Percentiles rank a stretch among this genome's conserved stretches.
Conservation (phyloP, 805 yeast genomes). For the Teunomyces panamensis region DNA sequence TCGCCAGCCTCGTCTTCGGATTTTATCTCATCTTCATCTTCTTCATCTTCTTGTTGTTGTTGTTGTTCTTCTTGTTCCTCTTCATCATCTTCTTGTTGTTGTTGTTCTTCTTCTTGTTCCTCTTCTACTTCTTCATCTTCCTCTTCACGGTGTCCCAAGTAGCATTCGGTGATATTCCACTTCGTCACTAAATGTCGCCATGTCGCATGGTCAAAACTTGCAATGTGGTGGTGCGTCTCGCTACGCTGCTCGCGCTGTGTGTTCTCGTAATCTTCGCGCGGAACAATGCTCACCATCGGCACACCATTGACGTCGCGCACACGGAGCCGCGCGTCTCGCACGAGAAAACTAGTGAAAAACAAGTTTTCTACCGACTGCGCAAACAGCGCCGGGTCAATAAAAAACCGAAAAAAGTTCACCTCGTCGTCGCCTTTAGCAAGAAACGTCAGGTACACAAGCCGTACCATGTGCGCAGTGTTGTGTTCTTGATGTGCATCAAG, state of each 20-base stretch:
- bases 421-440: slow-evolving; percentile 25
- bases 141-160: slow-evolving; percentile 43
- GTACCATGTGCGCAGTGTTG: slow-evolving; percentile 65
- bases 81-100: neutral
- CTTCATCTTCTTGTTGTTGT: slow-evolving; percentile 53
- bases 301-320: slow-evolving; percentile 49
- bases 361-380: slow-evolving; percentile 80
- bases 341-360: slow-evolving; percentile 76
- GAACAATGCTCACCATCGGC: slow-evolving; percentile 41
- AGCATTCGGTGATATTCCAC: slow-evolving; percentile 55
- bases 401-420: slow-evolving; percentile 60
- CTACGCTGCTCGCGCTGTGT: slow-evolving; percentile 18
- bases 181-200: slow-evolving; percentile 60
- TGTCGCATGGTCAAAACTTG: slow-evolving; percentile 62
- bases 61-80: slow-evolving; percentile 29
- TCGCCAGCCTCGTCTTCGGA: neutral
- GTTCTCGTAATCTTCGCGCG: slow-evolving; percentile 16
- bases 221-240: slow-evolving; percentile 60
- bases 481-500: slow-evolving; percentile 49
- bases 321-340: slow-evolving; percentile 65
- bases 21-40: neutral
- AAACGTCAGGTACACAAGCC: slow-evolving; percentile 46
- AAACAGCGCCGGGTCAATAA: slow-evolving; percentile 74
- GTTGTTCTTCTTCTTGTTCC: neutral
- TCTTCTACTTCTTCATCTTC: slow-evolving; percentile 13